Percentiles rank a stretch among this genome's conserved stretches.
These are phyloP conservation scores for Aureobasidium zeae DNA, from an alignment of 2,329 filamentous ascomycete species.

Conservation along the genomic window DNA sequence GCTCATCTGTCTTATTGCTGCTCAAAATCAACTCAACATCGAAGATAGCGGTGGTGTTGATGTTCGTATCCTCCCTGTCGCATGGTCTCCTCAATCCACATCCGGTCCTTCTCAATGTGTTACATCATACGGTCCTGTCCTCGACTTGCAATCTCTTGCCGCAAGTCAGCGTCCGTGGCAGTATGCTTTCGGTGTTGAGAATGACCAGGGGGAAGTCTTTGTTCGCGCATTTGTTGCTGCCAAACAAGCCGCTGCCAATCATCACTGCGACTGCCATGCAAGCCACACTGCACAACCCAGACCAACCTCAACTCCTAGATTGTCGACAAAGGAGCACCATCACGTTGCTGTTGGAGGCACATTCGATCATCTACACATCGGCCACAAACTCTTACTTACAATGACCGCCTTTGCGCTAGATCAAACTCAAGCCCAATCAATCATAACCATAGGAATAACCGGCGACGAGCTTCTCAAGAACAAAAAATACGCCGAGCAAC, in stretches of 20 bases:
- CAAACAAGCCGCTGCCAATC: constrained; percentile 15
- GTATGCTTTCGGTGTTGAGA: constrained; percentile 55
- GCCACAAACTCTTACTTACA: constrained; percentile 93
- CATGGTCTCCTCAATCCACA: constrained; percentile 39
- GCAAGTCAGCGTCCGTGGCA: constrained; percentile 50
- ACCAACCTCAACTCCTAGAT: constrained; percentile 8
- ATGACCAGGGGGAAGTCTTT: constrained; percentile 53
- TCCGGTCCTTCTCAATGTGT: constrained; percentile 24
- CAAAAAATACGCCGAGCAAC: constrained; percentile 74
- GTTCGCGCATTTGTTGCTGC: constrained; percentile 37
- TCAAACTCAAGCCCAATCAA: constrained; percentile 28
- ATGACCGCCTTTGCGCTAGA: constrained; percentile 66
- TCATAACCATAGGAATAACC: constrained; percentile 73
- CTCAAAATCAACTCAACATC: constrained; percentile 53
- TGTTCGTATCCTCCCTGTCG: constrained; percentile 62
- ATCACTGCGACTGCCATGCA: constrained; percentile 5
- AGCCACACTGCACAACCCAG: neutral
- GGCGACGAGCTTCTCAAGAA: constrained; percentile 77
- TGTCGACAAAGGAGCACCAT: constrained; percentile 37
- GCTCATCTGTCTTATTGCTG: constrained; percentile 63
- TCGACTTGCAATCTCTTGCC: constrained; percentile 41
- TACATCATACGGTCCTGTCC: constrained; percentile 38
- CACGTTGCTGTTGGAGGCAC: constrained; percentile 81
- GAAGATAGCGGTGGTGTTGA: constrained; percentile 64
- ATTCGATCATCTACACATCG: constrained; percentile 90